Conservation (phyloP, 1,284 basidiomycete species). For the Malassezia caprae region DNA sequence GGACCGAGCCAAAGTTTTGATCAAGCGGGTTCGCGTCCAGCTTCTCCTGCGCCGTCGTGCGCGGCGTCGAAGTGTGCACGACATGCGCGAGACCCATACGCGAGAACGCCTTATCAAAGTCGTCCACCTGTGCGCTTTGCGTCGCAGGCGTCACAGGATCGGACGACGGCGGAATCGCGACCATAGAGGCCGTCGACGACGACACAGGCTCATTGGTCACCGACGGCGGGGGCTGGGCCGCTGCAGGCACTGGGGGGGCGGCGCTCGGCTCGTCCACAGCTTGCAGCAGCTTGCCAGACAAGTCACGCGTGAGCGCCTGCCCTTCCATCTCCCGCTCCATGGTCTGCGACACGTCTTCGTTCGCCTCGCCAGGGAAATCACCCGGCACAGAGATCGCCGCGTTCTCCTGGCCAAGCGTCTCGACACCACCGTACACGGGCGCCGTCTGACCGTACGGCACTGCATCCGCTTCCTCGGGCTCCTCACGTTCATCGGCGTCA, state of each 20-base stretch:
- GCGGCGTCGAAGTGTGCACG: conserved; percentile 19
- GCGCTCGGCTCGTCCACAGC: not conserved
- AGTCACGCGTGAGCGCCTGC: not conserved
- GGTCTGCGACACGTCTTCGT: not conserved
- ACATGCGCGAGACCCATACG: conserved; percentile 34
- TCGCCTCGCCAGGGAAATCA: not conserved
- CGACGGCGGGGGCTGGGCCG: not conserved
- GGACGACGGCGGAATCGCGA: conserved; percentile 30
- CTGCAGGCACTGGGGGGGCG: not conserved
- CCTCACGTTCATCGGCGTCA: not conserved
- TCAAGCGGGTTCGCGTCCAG: conserved; percentile 25
- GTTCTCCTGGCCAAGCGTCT: not conserved
- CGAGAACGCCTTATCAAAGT: conserved; percentile 45
- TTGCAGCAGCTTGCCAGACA: not conserved
- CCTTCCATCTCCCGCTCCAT: not conserved
- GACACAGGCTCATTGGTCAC: not conserved
- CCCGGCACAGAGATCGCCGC: not conserved
- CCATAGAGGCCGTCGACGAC: conserved; percentile 55
- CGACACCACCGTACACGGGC: not conserved
- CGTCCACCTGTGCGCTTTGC: conserved; percentile 28
- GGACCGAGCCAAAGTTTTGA: conserved; percentile 28
- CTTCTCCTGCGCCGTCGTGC: not conserved
- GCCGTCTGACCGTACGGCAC: not conserved
- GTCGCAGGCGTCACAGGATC: conserved; percentile 7
- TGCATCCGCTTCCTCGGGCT: not conserved